phyloP scores from a whole-genome alignment of 331 rosid species.

The Malus hybrid region DNA sequence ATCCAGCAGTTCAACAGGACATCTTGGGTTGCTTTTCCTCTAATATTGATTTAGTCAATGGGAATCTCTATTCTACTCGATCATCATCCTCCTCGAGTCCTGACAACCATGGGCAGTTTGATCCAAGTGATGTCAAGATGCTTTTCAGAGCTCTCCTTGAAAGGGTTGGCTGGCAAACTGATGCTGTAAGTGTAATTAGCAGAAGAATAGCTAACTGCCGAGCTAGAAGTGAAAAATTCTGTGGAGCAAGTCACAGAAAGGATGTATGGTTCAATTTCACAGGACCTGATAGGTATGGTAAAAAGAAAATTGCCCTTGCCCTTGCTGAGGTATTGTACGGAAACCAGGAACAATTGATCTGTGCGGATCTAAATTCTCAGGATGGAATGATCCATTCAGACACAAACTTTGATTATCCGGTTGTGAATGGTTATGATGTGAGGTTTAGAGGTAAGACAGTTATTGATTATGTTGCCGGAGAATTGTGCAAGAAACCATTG shows the following conservation, averaged over 20 bases:
- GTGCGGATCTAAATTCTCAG: conserved; percentile 52
- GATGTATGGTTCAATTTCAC: conserved; percentile 70
- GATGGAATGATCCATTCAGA: conserved; percentile 15
- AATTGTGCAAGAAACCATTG: conserved; percentile 58
- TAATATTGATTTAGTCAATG: conserved; percentile 36
- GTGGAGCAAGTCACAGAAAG: conserved; percentile 34
- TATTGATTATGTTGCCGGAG: conserved; percentile 63
- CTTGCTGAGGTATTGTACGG: conserved; percentile 67
- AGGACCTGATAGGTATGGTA: conserved; percentile 74
- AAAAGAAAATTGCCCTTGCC: conserved; percentile 60
- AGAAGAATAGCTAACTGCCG: conserved; percentile 40
- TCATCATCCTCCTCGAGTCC: conserved; percentile 57
- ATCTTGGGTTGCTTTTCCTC: conserved; percentile 31
- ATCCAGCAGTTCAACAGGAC: conserved; percentile 35
- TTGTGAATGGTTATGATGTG: conserved; percentile 37
- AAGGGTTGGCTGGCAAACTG: conserved; percentile 71
- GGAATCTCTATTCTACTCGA: conserved; percentile 32
- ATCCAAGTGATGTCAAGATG: conserved; percentile 47
- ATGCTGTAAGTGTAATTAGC: conserved; percentile 52
- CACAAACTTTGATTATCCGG: conserved; percentile 7
- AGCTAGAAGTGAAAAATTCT: conserved; percentile 26
- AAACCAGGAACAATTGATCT: conserved; percentile 46
- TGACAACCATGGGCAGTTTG: conserved; percentile 38
- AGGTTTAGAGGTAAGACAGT: conserved; percentile 79
- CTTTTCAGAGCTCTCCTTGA: conserved; percentile 52